A percentile compares a stretch with the other conserved stretches of the same genome.
phyloP scores from a whole-genome alignment of 1,284 basidiomycete species.

The Ceratobasidium papillatum region DNA sequence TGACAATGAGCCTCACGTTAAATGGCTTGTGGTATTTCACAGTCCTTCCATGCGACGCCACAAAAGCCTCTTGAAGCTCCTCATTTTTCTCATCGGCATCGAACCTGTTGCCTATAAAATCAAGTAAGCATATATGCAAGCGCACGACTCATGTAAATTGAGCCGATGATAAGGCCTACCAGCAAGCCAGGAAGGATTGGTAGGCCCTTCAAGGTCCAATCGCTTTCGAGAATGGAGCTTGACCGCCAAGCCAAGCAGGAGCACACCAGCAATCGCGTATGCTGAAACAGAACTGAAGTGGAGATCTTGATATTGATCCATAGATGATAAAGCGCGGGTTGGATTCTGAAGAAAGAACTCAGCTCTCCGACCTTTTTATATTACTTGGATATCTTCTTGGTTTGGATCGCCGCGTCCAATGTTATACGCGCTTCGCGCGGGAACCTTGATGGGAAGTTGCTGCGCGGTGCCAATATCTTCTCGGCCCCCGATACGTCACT shows the following conservation, averaged over 20 bases:
- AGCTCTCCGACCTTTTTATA: constrained; percentile 55
- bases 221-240: not conserved
- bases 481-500: too few relatives aligned
- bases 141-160: not conserved
- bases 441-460: too few relatives aligned
- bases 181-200: not conserved
- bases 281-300: not conserved
- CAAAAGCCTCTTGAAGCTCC: not conserved
- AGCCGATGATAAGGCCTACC: not conserved
- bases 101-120: not conserved
- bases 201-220: constrained; percentile 1
- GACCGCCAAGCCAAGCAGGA: not conserved
- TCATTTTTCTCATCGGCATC: not conserved
- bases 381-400: constrained; percentile 51
- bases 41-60: not conserved
- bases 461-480: too few relatives aligned
- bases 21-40: not conserved
- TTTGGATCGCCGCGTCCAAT: too few relatives aligned
- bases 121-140: too few relatives aligned
- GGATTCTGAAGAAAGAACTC: not conserved
- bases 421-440: too few relatives aligned
- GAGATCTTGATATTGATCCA: not conserved
- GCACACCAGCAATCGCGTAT: not conserved
- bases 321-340: not conserved
- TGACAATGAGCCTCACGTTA: not conserved